These are phyloP conservation scores for Boletus tomentosulus DNA, from an alignment of 768 basidiomycete genomes.

Conservation along the genomic window DNA sequence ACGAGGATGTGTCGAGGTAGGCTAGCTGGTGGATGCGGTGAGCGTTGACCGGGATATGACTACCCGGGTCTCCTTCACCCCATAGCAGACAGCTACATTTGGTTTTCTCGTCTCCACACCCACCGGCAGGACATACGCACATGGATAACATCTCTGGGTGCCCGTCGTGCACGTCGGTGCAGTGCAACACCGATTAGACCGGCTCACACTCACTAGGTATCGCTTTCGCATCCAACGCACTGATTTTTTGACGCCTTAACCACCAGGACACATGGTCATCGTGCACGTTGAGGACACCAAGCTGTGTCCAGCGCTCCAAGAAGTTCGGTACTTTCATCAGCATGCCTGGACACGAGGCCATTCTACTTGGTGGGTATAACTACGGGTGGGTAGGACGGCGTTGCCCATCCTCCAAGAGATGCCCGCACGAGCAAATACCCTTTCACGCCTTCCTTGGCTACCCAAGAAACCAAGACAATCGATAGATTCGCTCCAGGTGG, in stretches of 20 bases:
- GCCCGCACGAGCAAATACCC: background rate
- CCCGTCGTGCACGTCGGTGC: background rate
- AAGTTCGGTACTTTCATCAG: background rate
- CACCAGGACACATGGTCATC: background rate
- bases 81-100: too few relatives aligned
- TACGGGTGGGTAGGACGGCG: background rate
- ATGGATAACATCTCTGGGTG: too few relatives aligned
- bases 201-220: background rate
- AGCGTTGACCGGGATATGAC: background rate
- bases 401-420: background rate
- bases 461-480: background rate
- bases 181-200: background rate
- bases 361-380: slow-evolving; percentile 3
- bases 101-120: background rate
- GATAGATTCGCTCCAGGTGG: slow-evolving; percentile 2
- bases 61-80: too few relatives aligned
- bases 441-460: slow-evolving; percentile 1
- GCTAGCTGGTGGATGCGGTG: background rate
- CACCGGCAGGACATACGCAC: too few relatives aligned
- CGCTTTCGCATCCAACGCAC: background rate
- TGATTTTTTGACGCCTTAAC: background rate
- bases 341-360: background rate
- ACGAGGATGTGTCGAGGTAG: background rate
- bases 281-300: slow-evolving; percentile 1
- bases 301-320: background rate